These are phyloP conservation scores for Teratosphaeria pseudoeucalypti DNA, from an alignment of 2,329 filamentous ascomycete species.

Conservation along the genomic window DNA sequence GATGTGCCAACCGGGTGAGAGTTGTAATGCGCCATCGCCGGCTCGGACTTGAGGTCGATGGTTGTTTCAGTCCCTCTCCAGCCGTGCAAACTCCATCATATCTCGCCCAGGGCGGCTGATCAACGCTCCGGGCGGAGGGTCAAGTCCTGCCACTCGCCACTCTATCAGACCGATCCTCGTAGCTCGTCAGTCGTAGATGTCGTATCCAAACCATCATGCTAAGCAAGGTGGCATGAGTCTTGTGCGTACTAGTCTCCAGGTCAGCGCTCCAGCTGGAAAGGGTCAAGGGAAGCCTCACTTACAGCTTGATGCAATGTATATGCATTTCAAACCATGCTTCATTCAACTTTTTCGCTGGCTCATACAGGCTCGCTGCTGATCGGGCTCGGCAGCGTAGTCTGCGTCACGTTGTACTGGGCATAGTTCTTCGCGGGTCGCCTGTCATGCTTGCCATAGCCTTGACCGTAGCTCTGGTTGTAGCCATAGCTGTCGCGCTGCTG, in stretches of 20 bases:
- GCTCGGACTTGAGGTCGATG: neutral
- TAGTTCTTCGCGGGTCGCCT: neutral
- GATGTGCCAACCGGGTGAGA: neutral
- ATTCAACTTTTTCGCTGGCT: neutral
- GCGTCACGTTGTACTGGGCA: neutral
- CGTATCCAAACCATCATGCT: neutral
- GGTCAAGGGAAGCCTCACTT: neutral
- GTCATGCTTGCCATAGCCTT: neutral
- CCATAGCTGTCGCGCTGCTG: neutral
- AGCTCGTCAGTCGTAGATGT: neutral
- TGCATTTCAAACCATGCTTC: neutral
- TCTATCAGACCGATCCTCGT: neutral
- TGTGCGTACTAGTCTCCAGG: neutral
- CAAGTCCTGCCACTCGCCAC: neutral
- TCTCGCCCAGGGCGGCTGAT: neutral
- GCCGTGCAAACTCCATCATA: neutral
- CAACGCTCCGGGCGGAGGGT: neutral
- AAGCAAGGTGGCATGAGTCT: neutral
- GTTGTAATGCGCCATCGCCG: too few species aligned
- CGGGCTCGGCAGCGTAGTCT: neutral
- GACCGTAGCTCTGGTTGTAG: neutral
- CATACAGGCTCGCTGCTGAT: neutral
- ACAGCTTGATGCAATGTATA: neutral
- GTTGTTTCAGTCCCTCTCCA: neutral
- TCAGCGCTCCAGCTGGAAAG: neutral